Evolutionary conservation across 441 rosid species (phyloP).

Genomic region (Monsonia emarginata): DNA sequence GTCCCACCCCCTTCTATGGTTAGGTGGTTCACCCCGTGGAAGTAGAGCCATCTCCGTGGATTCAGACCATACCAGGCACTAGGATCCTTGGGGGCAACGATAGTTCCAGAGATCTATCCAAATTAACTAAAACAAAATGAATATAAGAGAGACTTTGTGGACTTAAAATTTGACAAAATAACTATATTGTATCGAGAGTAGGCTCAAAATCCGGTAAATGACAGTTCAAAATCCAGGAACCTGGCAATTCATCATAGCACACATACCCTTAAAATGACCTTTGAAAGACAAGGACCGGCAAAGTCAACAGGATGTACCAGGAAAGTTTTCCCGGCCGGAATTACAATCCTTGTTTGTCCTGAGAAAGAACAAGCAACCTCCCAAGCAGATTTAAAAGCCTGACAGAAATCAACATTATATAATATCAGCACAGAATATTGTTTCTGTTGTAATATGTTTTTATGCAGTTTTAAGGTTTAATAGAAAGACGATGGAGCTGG

Average conservation of each 20-base stretch:
- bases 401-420: slow-evolving; percentile 16
- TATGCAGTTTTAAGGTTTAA: too few species aligned
- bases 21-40: slow-evolving; percentile 61
- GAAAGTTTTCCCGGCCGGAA: slow-evolving; percentile 48
- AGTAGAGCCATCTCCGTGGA: slow-evolving; percentile 74
- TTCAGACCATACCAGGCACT: slow-evolving; percentile 57
- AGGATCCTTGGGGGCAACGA: slow-evolving; percentile 73
- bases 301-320: slow-evolving; percentile 55
- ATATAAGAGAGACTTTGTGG: background rate
- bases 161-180: background rate
- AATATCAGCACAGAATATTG: background rate
- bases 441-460: background rate
- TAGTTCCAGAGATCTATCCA: slow-evolving; percentile 56
- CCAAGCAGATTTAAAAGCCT: slow-evolving; percentile 71
- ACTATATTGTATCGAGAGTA: background rate
- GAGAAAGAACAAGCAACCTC: slow-evolving; percentile 58
- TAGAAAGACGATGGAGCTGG: too few species aligned
- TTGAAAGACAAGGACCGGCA: slow-evolving; percentile 72
- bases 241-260: background rate
- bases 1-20: slow-evolving; percentile 67
- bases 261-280: slow-evolving; percentile 49
- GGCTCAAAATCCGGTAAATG: background rate
- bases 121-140: slow-evolving; percentile 12
- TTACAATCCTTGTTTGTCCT: slow-evolving; percentile 35
- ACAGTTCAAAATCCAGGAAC: background rate